Conservation (phyloP, 345 rosid species). For the Sonneratia caseolaris region DNA sequence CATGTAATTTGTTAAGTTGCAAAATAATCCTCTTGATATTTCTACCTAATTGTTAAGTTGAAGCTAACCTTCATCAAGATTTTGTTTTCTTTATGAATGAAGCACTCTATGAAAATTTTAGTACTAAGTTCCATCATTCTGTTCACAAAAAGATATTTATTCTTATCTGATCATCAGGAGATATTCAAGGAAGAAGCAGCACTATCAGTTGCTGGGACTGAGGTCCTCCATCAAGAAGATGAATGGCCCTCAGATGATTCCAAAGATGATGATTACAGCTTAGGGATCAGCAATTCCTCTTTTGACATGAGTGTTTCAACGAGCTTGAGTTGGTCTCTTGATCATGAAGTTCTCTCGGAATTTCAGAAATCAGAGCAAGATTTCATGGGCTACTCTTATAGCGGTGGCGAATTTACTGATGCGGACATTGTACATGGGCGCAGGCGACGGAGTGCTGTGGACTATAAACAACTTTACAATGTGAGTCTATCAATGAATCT, state of each 20-base stretch:
- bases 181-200: slow-evolving; percentile 81
- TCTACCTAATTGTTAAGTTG: neutral
- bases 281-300: slow-evolving; percentile 49
- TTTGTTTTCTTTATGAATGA: neutral
- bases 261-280: slow-evolving; percentile 81
- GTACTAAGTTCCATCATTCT: neutral
- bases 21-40: neutral
- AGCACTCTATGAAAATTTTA: neutral
- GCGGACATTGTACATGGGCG: slow-evolving; percentile 58
- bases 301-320: slow-evolving; percentile 40
- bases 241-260: slow-evolving; percentile 99
- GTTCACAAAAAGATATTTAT: neutral
- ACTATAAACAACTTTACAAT: slow-evolving; percentile 72
- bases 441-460: slow-evolving; percentile 71
- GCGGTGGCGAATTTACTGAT: slow-evolving; percentile 43
- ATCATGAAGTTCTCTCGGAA: slow-evolving; percentile 42
- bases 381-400: slow-evolving; percentile 20
- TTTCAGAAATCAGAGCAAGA: slow-evolving; percentile 13
- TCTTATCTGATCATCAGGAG: slow-evolving; percentile 31
- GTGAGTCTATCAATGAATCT: slow-evolving; percentile 34
- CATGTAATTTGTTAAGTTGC: neutral
- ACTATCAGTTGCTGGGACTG: slow-evolving; percentile 40
- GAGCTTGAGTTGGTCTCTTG: slow-evolving; percentile 77
- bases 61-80: slow-evolving; percentile 8
- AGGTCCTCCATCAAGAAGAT: slow-evolving; percentile 45